Evolutionary conservation across 805 yeast species (phyloP).

Genomic region (Blastobotrys americana): DNA sequence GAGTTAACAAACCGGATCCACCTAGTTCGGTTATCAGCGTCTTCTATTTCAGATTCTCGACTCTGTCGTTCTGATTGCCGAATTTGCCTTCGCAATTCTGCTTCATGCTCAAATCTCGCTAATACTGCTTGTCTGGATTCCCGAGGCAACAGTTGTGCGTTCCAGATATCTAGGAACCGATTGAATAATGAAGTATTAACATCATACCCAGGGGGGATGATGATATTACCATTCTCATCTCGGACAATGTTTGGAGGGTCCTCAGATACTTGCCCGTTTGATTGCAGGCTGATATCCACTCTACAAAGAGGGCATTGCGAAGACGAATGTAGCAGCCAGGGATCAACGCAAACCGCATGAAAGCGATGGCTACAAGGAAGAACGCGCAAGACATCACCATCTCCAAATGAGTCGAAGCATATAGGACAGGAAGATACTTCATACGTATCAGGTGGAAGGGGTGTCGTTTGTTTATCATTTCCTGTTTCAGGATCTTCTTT

Average conservation of each 20-base stretch:
- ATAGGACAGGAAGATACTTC: slow-evolving; percentile 73
- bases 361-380: slow-evolving; percentile 77
- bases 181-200: slow-evolving; percentile 21
- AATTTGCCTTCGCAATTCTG: slow-evolving; percentile 19
- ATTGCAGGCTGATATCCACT: slow-evolving; percentile 41
- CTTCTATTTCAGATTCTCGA: slow-evolving; percentile 8
- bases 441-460: neutral
- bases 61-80: slow-evolving; percentile 4
- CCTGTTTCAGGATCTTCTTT: neutral
- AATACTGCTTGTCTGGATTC: slow-evolving; percentile 24
- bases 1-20: slow-evolving; percentile 20
- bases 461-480: neutral
- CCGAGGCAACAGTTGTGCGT: slow-evolving; percentile 27
- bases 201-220: slow-evolving; percentile 15
- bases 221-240: slow-evolving; percentile 1
- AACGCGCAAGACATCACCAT: slow-evolving; percentile 56
- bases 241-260: slow-evolving; percentile 14
- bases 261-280: slow-evolving; percentile 18
- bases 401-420: slow-evolving; percentile 61
- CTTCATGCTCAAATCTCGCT: slow-evolving; percentile 24
- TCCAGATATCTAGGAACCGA: slow-evolving; percentile 26
- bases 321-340: slow-evolving; percentile 68
- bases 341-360: slow-evolving; percentile 74
- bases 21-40: slow-evolving; percentile 16
- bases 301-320: slow-evolving; percentile 84